Percentiles rank a stretch among this genome's conserved stretches.
Evolutionary conservation across 2,329 filamentous ascomycete genomes (phyloP).

Genomic region (Cercospora nicotianae): DNA sequence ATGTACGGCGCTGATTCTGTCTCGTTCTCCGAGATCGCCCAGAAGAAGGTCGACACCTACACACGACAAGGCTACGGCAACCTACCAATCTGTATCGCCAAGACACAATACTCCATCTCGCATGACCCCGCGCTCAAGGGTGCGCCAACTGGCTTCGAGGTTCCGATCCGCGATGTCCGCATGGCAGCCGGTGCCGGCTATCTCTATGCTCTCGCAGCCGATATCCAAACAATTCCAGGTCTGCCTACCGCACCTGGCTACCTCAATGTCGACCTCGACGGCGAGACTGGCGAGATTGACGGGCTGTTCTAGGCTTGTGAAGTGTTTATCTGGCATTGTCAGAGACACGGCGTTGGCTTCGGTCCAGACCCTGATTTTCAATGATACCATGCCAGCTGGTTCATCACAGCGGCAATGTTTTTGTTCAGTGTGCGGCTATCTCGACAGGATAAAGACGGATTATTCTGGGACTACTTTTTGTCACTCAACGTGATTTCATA

Average conservation of each 20-base stretch:
- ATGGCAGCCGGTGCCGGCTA: slow-evolving; percentile 94
- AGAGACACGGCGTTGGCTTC: neutral
- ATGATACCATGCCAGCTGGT: slow-evolving; percentile 21
- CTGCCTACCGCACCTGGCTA: slow-evolving; percentile 94
- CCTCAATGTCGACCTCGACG: slow-evolving; percentile 77
- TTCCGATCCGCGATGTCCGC: slow-evolving; percentile 90
- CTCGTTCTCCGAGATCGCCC: slow-evolving; percentile 89
- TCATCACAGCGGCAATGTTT: slow-evolving; percentile 26
- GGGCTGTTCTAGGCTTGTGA: slow-evolving; percentile 71
- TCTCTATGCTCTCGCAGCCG: slow-evolving; percentile 89
- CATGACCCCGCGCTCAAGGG: slow-evolving; percentile 94
- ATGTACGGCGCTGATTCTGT: slow-evolving; percentile 94
- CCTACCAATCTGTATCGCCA: slow-evolving; percentile 92
- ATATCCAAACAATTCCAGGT: slow-evolving; percentile 97
- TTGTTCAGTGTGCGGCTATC: slow-evolving; percentile 2
- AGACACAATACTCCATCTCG: slow-evolving; percentile 96
- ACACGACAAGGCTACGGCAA: slow-evolving; percentile 88
- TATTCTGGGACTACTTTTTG: slow-evolving; percentile 5
- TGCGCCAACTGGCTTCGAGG: slow-evolving; percentile 87
- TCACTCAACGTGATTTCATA: slow-evolving; percentile 29
- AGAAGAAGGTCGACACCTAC: slow-evolving; percentile 95
- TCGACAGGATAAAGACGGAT: slow-evolving; percentile 8
- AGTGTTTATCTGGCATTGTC: neutral
- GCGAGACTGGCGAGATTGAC: slow-evolving; percentile 55
- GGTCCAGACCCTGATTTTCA: neutral